These are phyloP conservation scores for Xanthoceras sorbifolium DNA, from an alignment of 345 rosid species.

Conservation along the genomic window DNA sequence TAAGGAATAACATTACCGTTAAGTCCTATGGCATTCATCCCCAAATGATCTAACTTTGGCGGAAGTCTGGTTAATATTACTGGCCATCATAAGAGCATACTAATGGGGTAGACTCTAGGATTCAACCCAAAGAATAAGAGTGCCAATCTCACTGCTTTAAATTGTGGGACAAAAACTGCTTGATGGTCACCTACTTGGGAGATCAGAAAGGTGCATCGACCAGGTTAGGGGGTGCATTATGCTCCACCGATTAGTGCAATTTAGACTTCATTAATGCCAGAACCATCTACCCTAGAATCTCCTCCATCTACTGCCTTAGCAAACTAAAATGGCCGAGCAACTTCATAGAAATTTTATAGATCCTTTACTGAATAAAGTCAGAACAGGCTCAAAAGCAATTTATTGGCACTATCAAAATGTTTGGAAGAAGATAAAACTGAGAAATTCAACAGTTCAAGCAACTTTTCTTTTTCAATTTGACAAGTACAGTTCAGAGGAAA, in stretches of 20 bases:
- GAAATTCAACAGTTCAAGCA: too few relatives aligned
- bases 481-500: background rate
- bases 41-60: background rate
- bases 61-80: background rate
- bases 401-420: background rate
- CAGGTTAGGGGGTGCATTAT: background rate
- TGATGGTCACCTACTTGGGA: background rate
- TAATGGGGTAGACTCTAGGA: background rate
- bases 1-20: background rate
- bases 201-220: background rate
- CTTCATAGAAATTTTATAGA: constrained; percentile 1
- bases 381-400: background rate
- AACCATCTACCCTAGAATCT: background rate
- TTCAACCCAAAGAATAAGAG: background rate
- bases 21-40: background rate
- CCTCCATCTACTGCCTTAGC: background rate
- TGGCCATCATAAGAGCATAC: background rate
- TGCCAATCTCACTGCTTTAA: background rate
- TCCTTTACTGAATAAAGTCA: background rate
- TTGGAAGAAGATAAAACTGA: background rate
- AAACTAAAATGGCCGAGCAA: background rate
- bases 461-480: background rate
- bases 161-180: background rate
- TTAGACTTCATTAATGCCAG: background rate
- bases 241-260: background rate